Evolutionary conservation across 2,329 filamentous ascomycete genomes (phyloP).

Genomic region (Arthrobotrys entomopaga): DNA sequence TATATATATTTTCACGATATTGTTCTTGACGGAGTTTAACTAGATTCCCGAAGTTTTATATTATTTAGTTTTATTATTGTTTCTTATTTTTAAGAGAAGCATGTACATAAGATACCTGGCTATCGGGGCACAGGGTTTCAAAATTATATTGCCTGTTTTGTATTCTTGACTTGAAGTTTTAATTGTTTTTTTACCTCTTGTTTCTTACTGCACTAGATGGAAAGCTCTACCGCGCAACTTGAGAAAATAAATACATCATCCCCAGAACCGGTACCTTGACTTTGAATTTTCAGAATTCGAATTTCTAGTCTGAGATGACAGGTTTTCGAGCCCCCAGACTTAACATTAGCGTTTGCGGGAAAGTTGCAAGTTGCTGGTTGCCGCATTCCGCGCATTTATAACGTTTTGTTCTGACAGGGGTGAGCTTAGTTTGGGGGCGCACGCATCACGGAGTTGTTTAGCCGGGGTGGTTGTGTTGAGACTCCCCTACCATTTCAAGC

Average conservation of each 20-base stretch:
- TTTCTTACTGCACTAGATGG: background rate
- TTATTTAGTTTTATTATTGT: background rate
- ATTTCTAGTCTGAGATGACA: too few species aligned
- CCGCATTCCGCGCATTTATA: slow-evolving; percentile 34
- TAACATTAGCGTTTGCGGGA: slow-evolving; percentile 41
- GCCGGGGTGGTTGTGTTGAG: too few species aligned
- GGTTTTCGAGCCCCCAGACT: too few species aligned
- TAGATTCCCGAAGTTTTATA: background rate
- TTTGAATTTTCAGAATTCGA: too few species aligned
- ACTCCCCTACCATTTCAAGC: too few species aligned
- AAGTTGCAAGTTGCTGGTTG: too few species aligned
- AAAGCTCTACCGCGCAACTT: too few species aligned
- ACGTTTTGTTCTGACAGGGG: slow-evolving; percentile 6
- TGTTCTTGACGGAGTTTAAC: background rate
- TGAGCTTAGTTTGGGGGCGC: slow-evolving; percentile 24
- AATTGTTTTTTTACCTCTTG: background rate
- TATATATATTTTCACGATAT: background rate
- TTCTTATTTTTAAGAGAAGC: slow-evolving; percentile 11
- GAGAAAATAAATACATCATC: too few species aligned
- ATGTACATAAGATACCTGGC: slow-evolving; percentile 50
- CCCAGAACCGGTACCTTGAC: too few species aligned
- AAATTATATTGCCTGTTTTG: background rate
- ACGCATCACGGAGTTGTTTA: slow-evolving; percentile 31
- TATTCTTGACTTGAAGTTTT: background rate
- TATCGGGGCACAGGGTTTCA: slow-evolving; percentile 22